phyloP scores from a whole-genome alignment of 805 yeast genomes.

The Nakazawaea pomicola region DNA sequence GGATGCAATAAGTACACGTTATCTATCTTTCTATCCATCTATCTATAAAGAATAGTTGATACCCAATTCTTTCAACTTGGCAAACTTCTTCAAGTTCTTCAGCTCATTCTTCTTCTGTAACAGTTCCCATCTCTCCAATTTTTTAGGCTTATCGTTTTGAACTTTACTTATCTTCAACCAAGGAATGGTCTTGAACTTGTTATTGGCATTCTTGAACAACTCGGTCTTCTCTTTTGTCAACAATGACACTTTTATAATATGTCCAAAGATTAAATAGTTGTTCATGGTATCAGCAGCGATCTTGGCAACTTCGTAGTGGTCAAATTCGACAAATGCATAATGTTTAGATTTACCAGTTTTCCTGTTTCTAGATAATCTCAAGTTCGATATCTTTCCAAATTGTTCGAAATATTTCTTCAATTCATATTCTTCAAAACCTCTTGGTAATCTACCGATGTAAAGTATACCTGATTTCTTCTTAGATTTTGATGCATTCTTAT shows the following conservation, averaged over 20 bases:
- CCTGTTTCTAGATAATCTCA: conserved; percentile 82
- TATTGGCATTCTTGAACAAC: conserved; percentile 54
- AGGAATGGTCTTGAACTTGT: conserved; percentile 53
- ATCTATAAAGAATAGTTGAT: conserved; percentile 40
- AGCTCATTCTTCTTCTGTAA: conserved; percentile 41
- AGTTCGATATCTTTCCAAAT: conserved; percentile 79
- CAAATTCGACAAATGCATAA: conserved; percentile 86
- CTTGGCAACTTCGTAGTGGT: conserved; percentile 67
- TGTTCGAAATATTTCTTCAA: conserved; percentile 78
- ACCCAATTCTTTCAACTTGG: conserved; percentile 50
- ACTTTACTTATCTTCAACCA: conserved; percentile 50
- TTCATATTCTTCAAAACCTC: conserved; percentile 84
- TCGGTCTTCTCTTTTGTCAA: conserved; percentile 53
- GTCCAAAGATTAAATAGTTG: conserved; percentile 85
- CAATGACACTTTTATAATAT: conserved; percentile 60
- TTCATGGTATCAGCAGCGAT: conserved; percentile 95
- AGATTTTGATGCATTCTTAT: conserved; percentile 20
- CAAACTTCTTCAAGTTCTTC: conserved; percentile 38
- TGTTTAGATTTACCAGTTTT: conserved; percentile 89
- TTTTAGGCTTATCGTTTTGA: conserved; percentile 53
- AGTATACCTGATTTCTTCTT: conserved; percentile 54
- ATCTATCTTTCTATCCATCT: too few species aligned
- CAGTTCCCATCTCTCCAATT: conserved; percentile 50
- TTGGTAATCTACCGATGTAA: conserved; percentile 89
- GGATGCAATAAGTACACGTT: too few species aligned